These are phyloP conservation scores for Eucalyptus cloeziana DNA, from an alignment of 345 rosid genomes.

Conservation along the genomic window DNA sequence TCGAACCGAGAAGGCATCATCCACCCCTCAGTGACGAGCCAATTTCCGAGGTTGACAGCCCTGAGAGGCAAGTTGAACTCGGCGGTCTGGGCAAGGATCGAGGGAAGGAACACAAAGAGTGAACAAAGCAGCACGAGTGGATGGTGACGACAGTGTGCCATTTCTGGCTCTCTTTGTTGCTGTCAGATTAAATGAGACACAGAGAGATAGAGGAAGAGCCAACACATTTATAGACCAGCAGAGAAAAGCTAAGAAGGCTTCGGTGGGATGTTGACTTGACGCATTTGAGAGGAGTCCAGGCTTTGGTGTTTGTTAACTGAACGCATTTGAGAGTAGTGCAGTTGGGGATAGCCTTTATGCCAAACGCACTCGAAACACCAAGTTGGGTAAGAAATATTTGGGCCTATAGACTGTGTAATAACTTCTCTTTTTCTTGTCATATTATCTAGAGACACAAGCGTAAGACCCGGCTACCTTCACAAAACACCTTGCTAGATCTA, in stretches of 20 bases:
- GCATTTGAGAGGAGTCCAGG: not conserved
- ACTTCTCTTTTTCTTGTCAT: not conserved
- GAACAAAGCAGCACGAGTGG: not conserved
- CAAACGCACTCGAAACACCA: not conserved
- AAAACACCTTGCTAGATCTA: not conserved
- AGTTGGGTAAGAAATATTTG: not conserved
- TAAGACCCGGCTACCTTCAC: not conserved
- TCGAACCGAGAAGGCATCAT: not conserved
- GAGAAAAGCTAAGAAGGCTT: not conserved
- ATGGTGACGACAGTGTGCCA: not conserved
- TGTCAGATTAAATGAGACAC: not conserved
- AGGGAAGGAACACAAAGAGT: not conserved
- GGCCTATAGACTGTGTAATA: not conserved
- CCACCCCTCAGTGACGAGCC: slow-evolving; percentile 5
- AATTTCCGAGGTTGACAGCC: slow-evolving; percentile 6
- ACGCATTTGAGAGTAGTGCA: not conserved
- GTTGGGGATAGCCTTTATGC: not conserved
- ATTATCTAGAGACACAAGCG: not conserved
- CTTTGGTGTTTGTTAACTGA: not conserved
- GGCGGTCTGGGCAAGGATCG: not conserved
- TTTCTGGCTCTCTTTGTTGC: not conserved
- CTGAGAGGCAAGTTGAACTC: not conserved
- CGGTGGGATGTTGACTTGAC: not conserved
- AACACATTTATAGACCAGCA: not conserved
- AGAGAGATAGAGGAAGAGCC: not conserved